These are phyloP conservation scores for Phytophthora fragariae DNA, from an alignment of 352 stramenopile genomes.

Conservation along the genomic window DNA sequence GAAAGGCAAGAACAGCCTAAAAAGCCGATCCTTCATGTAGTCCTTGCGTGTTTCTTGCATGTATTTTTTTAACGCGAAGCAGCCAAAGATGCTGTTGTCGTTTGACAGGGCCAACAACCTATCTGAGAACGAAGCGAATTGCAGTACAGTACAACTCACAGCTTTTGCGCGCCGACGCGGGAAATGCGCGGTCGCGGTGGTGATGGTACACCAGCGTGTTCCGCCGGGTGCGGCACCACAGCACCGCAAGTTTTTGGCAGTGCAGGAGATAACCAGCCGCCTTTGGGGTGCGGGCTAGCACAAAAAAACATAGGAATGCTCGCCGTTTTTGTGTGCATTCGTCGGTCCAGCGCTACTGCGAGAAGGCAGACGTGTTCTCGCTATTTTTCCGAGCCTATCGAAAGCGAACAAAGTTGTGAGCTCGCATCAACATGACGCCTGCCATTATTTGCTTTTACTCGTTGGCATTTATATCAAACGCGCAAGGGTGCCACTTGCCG, in stretches of 20 bases:
- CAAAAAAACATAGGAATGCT: background rate
- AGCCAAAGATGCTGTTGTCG: background rate
- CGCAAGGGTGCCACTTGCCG: too few species aligned
- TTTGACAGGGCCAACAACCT: background rate
- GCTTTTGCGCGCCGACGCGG: constrained; percentile 1
- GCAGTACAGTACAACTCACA: constrained; percentile 2
- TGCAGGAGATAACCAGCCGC: too few species aligned
- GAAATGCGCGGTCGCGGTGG: background rate
- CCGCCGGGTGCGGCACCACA: background rate
- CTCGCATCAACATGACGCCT: too few species aligned
- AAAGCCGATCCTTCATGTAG: constrained; percentile 19
- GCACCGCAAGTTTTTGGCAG: constrained; percentile 13
- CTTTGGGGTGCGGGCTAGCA: constrained; percentile 1
- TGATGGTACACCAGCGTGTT: background rate
- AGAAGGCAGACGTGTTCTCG: too few species aligned
- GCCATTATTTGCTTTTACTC: too few species aligned
- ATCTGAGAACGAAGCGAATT: background rate
- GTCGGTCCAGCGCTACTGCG: too few species aligned
- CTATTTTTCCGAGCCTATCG: too few species aligned
- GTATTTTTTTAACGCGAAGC: constrained; percentile 19
- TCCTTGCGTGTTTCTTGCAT: constrained; percentile 29
- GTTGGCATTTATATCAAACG: too few species aligned
- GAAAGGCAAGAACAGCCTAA: constrained; percentile 21
- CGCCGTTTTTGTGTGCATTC: background rate
- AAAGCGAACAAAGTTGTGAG: too few species aligned